Evolutionary conservation across 1,284 basidiomycete species (phyloP).

Genomic region (Apiotrichum porosum): DNA sequence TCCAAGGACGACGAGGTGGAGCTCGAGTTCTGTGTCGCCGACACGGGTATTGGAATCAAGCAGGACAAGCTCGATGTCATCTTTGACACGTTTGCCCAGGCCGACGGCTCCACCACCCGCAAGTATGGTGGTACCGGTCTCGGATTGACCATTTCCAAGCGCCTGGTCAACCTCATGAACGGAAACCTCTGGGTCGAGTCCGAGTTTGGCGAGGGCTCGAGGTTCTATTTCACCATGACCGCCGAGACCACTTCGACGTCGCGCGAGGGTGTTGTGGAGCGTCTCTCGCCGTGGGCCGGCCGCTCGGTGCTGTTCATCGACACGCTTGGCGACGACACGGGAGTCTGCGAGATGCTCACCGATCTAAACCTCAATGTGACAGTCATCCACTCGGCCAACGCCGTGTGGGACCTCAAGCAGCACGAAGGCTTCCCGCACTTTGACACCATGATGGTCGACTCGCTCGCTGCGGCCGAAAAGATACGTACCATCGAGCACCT

Average conservation of each 20-base stretch:
- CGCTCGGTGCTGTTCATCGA: conserved; percentile 80
- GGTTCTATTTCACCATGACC: conserved; percentile 91
- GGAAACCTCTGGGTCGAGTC: conserved; percentile 99
- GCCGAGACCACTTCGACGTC: conserved; percentile 52
- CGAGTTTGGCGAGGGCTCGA: conserved; percentile 83
- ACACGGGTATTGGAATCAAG: conserved; percentile 98
- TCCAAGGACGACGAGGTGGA: conserved; percentile 74
- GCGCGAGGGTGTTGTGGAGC: conserved; percentile 64
- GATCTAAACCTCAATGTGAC: conserved; percentile 79
- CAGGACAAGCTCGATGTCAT: conserved; percentile 98
- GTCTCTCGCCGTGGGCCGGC: conserved; percentile 70
- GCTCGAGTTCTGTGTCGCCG: conserved; percentile 94
- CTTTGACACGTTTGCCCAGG: conserved; percentile 99
- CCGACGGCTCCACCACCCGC: conserved; percentile 89
- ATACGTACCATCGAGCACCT: conserved; percentile 90
- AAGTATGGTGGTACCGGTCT: conserved; percentile 98
- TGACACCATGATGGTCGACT: conserved; percentile 94
- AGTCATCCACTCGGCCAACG: conserved; percentile 68
- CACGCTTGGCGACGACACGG: conserved; percentile 70
- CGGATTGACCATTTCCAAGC: conserved; percentile 91
- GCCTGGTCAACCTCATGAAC: conserved; percentile 94
- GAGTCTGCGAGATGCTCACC: conserved; percentile 71
- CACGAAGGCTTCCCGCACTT: conserved; percentile 73
- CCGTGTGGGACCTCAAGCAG: conserved; percentile 61
- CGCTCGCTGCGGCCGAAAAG: conserved; percentile 72